These are phyloP conservation scores for Tricholoma flavovirens DNA, from an alignment of 768 basidiomycete species.

Conservation along the genomic window DNA sequence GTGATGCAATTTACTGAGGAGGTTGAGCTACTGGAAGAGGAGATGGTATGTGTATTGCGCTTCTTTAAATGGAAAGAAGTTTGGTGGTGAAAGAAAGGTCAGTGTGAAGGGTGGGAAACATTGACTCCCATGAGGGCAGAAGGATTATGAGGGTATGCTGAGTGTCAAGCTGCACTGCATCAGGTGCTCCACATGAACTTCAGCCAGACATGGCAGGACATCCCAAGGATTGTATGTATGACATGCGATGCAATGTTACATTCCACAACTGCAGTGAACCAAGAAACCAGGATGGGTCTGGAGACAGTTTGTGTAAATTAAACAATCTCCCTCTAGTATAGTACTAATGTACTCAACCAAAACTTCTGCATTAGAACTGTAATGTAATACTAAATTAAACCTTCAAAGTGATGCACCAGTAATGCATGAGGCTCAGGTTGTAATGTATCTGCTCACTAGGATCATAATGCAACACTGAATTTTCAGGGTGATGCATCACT, in stretches of 20 bases:
- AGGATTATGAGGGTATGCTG: constrained; percentile 7
- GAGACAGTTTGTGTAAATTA: too few species aligned
- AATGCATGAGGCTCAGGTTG: too few species aligned
- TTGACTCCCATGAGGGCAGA: not conserved
- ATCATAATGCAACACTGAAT: too few species aligned
- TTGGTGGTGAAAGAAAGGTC: constrained; percentile 12
- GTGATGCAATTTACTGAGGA: not conserved
- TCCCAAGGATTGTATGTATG: constrained; percentile 1
- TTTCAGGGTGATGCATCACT: too few species aligned
- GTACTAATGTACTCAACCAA: too few species aligned
- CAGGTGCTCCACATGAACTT: constrained; percentile 1
- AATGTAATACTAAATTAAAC: too few species aligned
- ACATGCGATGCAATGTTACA: not conserved
- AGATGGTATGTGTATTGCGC: constrained; percentile 14
- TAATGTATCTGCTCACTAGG: too few species aligned
- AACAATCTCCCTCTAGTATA: too few species aligned
- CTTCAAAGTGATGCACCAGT: too few species aligned
- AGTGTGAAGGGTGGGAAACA: not conserved
- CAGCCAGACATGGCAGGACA: not conserved
- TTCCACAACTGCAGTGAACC: not conserved
- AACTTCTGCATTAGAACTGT: too few species aligned
- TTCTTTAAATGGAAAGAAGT: constrained; percentile 13
- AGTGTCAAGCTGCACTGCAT: constrained; percentile 4
- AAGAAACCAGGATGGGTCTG: too few species aligned
- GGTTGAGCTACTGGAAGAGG: constrained; percentile 11